Conservation (phyloP, 345 rosid genomes). For the Ricinus communis region DNA sequence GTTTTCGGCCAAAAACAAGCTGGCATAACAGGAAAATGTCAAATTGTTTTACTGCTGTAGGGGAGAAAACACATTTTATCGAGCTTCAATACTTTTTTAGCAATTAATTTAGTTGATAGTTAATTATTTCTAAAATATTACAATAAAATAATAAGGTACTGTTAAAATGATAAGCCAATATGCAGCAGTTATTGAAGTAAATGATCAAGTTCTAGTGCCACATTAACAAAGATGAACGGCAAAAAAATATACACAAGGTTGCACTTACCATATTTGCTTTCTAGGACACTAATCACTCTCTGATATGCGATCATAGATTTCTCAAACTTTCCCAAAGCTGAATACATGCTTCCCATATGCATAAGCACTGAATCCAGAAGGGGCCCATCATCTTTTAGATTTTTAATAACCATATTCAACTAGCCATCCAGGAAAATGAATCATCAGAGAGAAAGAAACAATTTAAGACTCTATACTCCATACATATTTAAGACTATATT, state of each 20-base stretch:
- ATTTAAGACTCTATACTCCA: too few species aligned
- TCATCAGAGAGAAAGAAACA: slow-evolving; percentile 8
- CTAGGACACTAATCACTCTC: slow-evolving; percentile 53
- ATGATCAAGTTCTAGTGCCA: background rate
- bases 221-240: background rate
- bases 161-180: background rate
- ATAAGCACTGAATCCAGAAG: slow-evolving; percentile 69
- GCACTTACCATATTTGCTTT: slow-evolving; percentile 55
- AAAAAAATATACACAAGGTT: background rate
- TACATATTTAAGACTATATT: too few species aligned
- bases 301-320: slow-evolving; percentile 52
- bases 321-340: slow-evolving; percentile 61
- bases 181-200: background rate
- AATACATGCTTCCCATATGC: slow-evolving; percentile 85
- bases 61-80: background rate
- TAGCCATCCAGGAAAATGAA: slow-evolving; percentile 35
- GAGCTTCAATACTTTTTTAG: background rate
- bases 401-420: slow-evolving; percentile 59
- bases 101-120: background rate
- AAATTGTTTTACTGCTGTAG: background rate
- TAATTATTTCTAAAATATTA: background rate
- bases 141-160: background rate
- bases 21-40: background rate
- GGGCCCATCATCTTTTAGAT: slow-evolving; percentile 47
- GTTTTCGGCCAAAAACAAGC: background rate